These are phyloP conservation scores for Arachis hypogaea DNA, from an alignment of 306 rosid species.

Conservation along the genomic window DNA sequence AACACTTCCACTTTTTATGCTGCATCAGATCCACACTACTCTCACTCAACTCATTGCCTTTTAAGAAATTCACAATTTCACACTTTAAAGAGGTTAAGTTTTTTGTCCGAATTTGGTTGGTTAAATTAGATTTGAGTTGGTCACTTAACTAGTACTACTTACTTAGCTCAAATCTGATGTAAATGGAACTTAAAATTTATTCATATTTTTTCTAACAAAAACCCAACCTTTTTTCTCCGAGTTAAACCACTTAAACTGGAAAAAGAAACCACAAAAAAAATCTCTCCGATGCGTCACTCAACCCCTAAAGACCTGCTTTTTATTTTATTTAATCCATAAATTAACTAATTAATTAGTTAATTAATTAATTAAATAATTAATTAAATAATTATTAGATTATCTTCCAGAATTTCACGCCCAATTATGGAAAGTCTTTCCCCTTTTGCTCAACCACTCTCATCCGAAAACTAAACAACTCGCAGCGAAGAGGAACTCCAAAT, in stretches of 20 bases:
- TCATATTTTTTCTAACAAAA: slow-evolving; percentile 7
- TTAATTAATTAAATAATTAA: neutral
- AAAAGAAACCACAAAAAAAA: neutral
- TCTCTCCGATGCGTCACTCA: slow-evolving; percentile 6
- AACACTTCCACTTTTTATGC: neutral
- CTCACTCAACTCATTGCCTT: neutral
- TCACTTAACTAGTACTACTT: neutral
- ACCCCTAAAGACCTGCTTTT: neutral
- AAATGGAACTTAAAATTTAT: slow-evolving; percentile 16
- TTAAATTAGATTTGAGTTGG: slow-evolving; percentile 8
- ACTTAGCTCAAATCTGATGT: slow-evolving; percentile 29
- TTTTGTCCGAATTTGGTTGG: neutral
- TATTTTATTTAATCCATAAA: neutral
- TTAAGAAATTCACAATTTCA: neutral
- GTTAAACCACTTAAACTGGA: slow-evolving; percentile 13
- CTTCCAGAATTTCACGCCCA: slow-evolving; percentile 20
- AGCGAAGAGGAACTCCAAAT: neutral
- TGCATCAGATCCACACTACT: slow-evolving; percentile 39
- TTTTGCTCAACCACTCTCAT: slow-evolving; percentile 1
- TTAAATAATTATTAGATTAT: no score
- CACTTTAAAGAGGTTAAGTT: neutral
- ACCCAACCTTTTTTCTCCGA: slow-evolving; percentile 12
- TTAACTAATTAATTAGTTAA: neutral
- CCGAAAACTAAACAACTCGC: neutral
- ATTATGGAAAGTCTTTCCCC: slow-evolving; percentile 30